Conservation (phyloP, 176 grass and related monocot species). For the Avena insularis region DNA sequence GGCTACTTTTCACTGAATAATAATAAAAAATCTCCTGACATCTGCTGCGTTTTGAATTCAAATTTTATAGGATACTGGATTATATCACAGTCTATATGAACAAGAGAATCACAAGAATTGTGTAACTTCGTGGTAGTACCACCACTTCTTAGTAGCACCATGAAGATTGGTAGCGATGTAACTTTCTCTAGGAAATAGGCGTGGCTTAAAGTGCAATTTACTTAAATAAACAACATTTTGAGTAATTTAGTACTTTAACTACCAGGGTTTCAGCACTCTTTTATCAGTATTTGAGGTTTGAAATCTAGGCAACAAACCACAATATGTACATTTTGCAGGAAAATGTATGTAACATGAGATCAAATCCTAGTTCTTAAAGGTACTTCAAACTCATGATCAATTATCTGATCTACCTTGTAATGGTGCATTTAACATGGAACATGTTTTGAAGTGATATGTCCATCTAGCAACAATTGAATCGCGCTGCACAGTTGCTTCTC, state of each 20-base stretch:
- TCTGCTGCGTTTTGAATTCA: background rate
- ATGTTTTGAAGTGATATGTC: conserved; percentile 21
- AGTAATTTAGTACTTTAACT: background rate
- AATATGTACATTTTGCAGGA: background rate
- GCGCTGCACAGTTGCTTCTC: conserved; percentile 10
- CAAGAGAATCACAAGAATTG: background rate
- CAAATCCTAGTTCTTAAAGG: background rate
- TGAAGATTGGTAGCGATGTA: conserved; percentile 21
- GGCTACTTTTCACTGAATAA: background rate
- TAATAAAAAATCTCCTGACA: background rate
- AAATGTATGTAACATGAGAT: conserved; percentile 2
- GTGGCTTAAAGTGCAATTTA: background rate
- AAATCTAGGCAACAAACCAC: conserved; percentile 6
- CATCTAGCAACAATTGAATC: conserved; percentile 39
- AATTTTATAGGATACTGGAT: background rate
- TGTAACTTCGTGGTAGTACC: background rate
- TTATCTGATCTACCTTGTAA: conserved; percentile 47
- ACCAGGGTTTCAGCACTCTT: background rate
- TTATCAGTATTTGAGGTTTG: background rate
- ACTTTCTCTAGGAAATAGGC: background rate
- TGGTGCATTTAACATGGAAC: conserved; percentile 16
- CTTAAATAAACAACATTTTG: background rate
- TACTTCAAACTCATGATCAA: background rate
- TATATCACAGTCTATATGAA: background rate
- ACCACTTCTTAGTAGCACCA: background rate